Evolutionary conservation across 164 flowering plant genomes (phyloP).

Genomic region (Litsea cubeba): DNA sequence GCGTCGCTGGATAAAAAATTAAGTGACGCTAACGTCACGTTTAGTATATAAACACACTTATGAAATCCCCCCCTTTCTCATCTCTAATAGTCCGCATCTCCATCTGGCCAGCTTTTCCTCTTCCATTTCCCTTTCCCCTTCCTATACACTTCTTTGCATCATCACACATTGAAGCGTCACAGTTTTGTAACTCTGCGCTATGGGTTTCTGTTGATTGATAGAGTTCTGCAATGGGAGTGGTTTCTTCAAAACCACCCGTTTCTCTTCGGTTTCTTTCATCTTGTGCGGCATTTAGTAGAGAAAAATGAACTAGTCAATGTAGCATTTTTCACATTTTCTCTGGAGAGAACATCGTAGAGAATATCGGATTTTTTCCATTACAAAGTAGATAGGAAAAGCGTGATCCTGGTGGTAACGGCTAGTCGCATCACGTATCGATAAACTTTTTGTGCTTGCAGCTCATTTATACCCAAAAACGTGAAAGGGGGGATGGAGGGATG

Average conservation of each 20-base stretch:
- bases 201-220: constrained; percentile 22
- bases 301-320: background rate
- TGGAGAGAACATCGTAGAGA: constrained; percentile 16
- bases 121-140: constrained; percentile 29
- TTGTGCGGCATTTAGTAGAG: constrained; percentile 31
- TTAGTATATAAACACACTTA: too few relatives aligned
- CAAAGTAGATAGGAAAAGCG: background rate
- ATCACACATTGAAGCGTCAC: constrained; percentile 16
- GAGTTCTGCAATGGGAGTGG: constrained; percentile 34
- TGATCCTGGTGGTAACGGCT: constrained; percentile 9
- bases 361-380: constrained; percentile 10
- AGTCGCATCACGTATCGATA: constrained; percentile 13
- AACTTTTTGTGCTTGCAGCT: constrained; percentile 15
- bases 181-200: constrained; percentile 5
- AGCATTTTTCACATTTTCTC: constrained; percentile 18
- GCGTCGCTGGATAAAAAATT: too few relatives aligned
- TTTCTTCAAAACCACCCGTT: constrained; percentile 30
- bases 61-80: too few relatives aligned
- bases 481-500: background rate
- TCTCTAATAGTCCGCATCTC: too few relatives aligned
- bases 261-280: constrained; percentile 31
- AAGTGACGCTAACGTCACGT: too few relatives aligned
- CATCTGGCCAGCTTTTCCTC: constrained; percentile 20
- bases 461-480: background rate
- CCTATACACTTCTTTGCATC: constrained; percentile 24